Base-by-base conservation (phyloP, 306 rosid species). In the Corylus americana region DNA sequence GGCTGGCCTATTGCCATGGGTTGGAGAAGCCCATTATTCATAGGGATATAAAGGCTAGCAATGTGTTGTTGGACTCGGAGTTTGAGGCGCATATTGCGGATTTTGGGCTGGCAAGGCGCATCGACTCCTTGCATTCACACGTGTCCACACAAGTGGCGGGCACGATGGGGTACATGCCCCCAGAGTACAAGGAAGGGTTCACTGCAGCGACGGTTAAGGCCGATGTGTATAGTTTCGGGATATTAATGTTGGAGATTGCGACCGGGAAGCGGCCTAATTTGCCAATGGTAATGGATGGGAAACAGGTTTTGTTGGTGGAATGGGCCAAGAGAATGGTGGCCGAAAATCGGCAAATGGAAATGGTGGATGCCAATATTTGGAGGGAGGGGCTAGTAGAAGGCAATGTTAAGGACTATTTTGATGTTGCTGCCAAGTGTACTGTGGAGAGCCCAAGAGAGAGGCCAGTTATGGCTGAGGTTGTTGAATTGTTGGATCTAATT, bases 151-250 rank as follows among this genome's bases (percentile, higher is more conserved):
- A 92, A 22, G 81, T 86, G 2, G 97, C 98, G 1, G 99, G 99
- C 8, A 92, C 99, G 0, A 90, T 88, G 55, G 99, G 99, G 0
- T 95, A 95, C 88, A 95, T 95, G 98, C 96, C 98, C 0, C 99
- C 97, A n/a, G 99, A 95, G 83, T 95, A 91, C 47, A 83, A 73
- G 58, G 88, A 79, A 0, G 99, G 99, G 74, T 58, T 71, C 25
- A 89, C 85, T 14, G 87, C 63, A 54, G 92, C 96, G 0, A 91
- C 92, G 1, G 68, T 71, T 73, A 88, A 83, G 70, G 98, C 89
- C 6, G 99, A 95, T 25, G 98, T 95, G 70, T 95, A 86, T 10
- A 92, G 99, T 81, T 94, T 94, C 8, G 98, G 98, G 11, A 54
- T 92, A 9, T 78, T 94, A 76, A 91, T 94, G 97, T 37, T 95